Percentiles rank a stretch among this genome's conserved stretches.
Conservation (phyloP, 352 stramenopile genomes). For the Phytophthora quininea region DNA sequence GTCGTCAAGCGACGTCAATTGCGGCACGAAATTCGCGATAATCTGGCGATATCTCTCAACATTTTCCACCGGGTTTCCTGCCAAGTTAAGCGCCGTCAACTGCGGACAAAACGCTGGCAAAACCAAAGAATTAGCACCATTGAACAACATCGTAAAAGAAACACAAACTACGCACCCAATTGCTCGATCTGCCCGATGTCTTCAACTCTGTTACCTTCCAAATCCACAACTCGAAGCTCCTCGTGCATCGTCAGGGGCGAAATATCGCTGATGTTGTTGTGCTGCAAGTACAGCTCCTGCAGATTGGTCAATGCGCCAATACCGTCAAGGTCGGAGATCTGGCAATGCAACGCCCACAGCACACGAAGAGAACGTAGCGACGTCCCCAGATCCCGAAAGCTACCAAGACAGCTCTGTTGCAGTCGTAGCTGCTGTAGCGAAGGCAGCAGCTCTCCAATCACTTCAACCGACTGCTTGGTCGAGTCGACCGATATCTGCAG, state of each 20-base stretch:
- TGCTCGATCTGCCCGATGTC: conserved; percentile 85
- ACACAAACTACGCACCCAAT: conserved; percentile 46
- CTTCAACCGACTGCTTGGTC: conserved; percentile 79
- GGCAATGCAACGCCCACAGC: conserved; percentile 69
- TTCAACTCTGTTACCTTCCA: conserved; percentile 70
- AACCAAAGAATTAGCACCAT: not conserved
- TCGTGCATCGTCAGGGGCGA: conserved; percentile 88
- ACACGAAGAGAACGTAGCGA: conserved; percentile 70
- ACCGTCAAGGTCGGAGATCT: conserved; percentile 83
- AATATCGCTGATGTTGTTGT: conserved; percentile 84
- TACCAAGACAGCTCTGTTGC: conserved; percentile 64
- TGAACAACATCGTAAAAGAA: conserved; percentile 1
- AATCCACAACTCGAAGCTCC: conserved; percentile 79
- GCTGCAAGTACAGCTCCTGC: conserved; percentile 74
- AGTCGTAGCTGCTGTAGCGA: conserved; percentile 73
- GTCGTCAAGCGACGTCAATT: conserved; percentile 67
- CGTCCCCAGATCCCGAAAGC: conserved; percentile 85
- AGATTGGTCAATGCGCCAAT: conserved; percentile 83
- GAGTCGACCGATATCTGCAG: conserved; percentile 79
- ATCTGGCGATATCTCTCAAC: conserved; percentile 70
- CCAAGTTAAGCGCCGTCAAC: conserved; percentile 63
- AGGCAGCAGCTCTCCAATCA: conserved; percentile 79
- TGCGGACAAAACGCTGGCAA: conserved; percentile 66
- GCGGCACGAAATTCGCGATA: conserved; percentile 73
- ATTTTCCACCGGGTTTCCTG: conserved; percentile 68